Base-by-base conservation (phyloP, 2,329 filamentous ascomycete species). In the Colletotrichum falcatum region DNA sequence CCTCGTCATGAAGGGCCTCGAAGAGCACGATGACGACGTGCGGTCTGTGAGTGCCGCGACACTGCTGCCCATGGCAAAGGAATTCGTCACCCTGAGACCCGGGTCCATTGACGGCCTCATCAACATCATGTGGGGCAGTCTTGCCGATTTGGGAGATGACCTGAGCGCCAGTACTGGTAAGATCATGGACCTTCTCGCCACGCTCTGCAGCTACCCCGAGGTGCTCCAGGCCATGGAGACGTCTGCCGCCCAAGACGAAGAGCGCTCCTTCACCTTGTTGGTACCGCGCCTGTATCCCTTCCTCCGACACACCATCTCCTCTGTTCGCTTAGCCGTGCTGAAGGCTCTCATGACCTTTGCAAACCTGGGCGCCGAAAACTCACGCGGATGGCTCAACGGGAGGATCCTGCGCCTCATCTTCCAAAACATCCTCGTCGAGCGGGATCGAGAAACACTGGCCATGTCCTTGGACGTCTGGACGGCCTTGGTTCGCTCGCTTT, bases 31-130 rank as follows among this genome's bases (percentile, higher is more conserved):
- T 77, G 96, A 99, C 75, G 96, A 99, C 81, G 96, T 99, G 30
- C 92, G 97, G 74, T 94, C 97, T 23, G 95, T 98, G 75, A 98
- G 95, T 81, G 96, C 97, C 12, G 95, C 96, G n/a, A 99, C 97
- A 0, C 84, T 99, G 54, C 96, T 98, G 59, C 96, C 96, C 0
- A 97, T 99, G 81, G 95, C 95, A 6, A 92, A 95, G 78, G 96
- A 99, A 77, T 97, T 98, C 76, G 95, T 98, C 74, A 91, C 90
- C 46, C 89, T 97, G 79, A 92, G 95, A 20, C 92, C 94, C 20
- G 86, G 86, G 42, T 91, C 94, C 53, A 86, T 99, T 39, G 91
- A 95, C 72, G 87, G 88, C 37, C 89, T 99, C 48, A 97, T 98
- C 80, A 92, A 93, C 77, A 97, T 98, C 70, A 95, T 99, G 35